Percentiles rank a stretch among this genome's conserved stretches.
These are phyloP conservation scores for Chaetomium globosum DNA, from an alignment of 2,329 filamentous ascomycete genomes.

Conservation along the genomic window DNA sequence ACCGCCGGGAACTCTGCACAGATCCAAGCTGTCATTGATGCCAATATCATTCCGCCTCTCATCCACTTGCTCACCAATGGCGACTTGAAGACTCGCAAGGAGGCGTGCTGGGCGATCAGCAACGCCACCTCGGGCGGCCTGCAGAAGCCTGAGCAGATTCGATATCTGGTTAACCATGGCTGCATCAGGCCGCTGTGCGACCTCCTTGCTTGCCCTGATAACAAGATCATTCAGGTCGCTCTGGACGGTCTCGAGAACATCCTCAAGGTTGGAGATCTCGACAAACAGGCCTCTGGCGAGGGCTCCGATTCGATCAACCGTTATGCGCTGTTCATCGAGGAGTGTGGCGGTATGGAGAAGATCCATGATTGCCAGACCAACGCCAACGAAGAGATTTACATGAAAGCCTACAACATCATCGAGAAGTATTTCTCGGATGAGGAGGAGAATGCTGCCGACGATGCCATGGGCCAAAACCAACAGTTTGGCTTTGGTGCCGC, in stretches of 20 bases:
- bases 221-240: constrained; percentile 99
- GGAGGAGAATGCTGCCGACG: constrained; percentile 88
- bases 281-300: constrained; percentile 84
- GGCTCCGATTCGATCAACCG: constrained; percentile 84
- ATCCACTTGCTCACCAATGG: constrained; percentile 96
- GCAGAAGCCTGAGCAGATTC: constrained; percentile 98
- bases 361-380: constrained; percentile 99
- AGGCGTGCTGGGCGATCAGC: constrained; percentile 99
- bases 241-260: constrained; percentile 98
- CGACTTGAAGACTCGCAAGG: constrained; percentile 98
- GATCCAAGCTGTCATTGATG: constrained; percentile 95
- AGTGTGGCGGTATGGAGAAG: constrained; percentile 99
- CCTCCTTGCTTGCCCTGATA: constrained; percentile 91
- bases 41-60: constrained; percentile 92
- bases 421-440: constrained; percentile 99
- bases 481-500: constrained; percentile 75
- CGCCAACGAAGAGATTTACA: constrained; percentile 99
- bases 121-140: constrained; percentile 97
- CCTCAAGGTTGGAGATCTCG: constrained; percentile 97
- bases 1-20: constrained; percentile 97
- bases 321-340: constrained; percentile 97
- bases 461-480: constrained; percentile 73
- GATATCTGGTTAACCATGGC: constrained; percentile 88
- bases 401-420: constrained; percentile 99
- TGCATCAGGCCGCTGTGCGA: constrained; percentile 98